These are phyloP conservation scores for Phytopythium mirpurense DNA, from an alignment of 352 stramenopile genomes.

Conservation along the genomic window DNA sequence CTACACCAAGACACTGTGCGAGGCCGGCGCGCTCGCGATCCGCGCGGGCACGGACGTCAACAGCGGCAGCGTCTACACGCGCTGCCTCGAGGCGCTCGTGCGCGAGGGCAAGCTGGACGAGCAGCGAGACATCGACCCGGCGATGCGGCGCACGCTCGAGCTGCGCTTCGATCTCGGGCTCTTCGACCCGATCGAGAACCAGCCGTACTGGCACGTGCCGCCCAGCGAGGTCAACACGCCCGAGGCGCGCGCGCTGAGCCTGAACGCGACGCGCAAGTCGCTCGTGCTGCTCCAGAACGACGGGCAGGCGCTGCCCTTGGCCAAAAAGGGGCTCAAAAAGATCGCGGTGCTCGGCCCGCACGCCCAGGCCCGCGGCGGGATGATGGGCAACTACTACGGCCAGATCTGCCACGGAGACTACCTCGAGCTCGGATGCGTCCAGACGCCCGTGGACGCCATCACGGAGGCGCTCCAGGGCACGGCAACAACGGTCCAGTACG, in stretches of 20 bases:
- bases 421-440: constrained; percentile 51
- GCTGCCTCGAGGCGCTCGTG: constrained; percentile 63
- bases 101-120: constrained; percentile 38
- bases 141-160: constrained; percentile 61
- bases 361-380: constrained; percentile 36
- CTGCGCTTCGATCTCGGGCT: constrained; percentile 90
- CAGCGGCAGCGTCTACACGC: constrained; percentile 76
- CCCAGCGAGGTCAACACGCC: constrained; percentile 71
- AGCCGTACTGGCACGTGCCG: constrained; percentile 74
- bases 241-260: constrained; percentile 50
- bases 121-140: constrained; percentile 46
- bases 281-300: constrained; percentile 94
- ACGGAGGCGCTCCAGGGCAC: constrained; percentile 30
- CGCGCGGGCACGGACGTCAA: constrained; percentile 85
- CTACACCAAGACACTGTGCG: constrained; percentile 71
- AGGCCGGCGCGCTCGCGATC: constrained; percentile 53
- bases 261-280: constrained; percentile 77
- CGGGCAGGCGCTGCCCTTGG: constrained; percentile 59
- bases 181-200: constrained; percentile 86
- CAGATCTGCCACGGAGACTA: constrained; percentile 82
- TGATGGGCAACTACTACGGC: constrained; percentile 86
- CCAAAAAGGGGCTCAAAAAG: constrained; percentile 27
- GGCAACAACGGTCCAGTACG: constrained; percentile 20
- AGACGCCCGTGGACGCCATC: constrained; percentile 72
- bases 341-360: constrained; percentile 84